Conservation (phyloP, 2,329 filamentous ascomycete species). For the Aphanocladium album region DNA sequence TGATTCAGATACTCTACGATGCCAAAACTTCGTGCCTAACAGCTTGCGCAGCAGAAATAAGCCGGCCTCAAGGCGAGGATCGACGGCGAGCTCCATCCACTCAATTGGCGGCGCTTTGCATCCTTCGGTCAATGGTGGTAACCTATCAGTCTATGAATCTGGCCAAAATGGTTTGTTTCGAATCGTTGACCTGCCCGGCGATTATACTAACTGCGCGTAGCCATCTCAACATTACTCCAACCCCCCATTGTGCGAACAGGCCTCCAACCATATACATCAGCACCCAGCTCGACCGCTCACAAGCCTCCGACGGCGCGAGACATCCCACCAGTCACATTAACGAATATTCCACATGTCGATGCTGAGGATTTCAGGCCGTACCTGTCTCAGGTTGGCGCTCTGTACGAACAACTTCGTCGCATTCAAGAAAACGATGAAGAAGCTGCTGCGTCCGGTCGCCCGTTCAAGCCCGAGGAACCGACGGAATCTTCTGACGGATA, state of each 20-base stretch:
- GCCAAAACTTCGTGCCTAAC: background rate
- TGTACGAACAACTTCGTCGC: conserved; percentile 85
- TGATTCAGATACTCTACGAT: conserved; percentile 11
- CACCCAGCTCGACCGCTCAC: conserved; percentile 64
- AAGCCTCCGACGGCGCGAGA: conserved; percentile 81
- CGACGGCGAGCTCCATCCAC: conserved; percentile 79
- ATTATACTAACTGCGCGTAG: conserved; percentile 34
- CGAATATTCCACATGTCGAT: conserved; percentile 81
- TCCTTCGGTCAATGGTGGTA: conserved; percentile 53
- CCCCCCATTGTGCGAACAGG: conserved; percentile 86
- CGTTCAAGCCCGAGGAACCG: conserved; percentile 38
- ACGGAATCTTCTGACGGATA: conserved; percentile 39
- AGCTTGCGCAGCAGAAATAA: background rate
- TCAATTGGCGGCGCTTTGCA: conserved; percentile 84
- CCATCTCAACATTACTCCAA: conserved; percentile 90
- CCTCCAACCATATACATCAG: conserved; percentile 70
- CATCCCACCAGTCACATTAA: conserved; percentile 87
- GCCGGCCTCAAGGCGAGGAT: conserved; percentile 61
- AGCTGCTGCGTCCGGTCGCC: conserved; percentile 37
- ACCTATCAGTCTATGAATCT: conserved; percentile 59
- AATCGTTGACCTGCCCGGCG: background rate
- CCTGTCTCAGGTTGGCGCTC: conserved; percentile 72
- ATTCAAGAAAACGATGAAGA: conserved; percentile 74
- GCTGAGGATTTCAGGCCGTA: conserved; percentile 77
- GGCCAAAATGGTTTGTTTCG: conserved; percentile 67